Evolutionary conservation across 192 early-diverging fungal species (phyloP).

Genomic region (Geosiphon pyriformis): DNA sequence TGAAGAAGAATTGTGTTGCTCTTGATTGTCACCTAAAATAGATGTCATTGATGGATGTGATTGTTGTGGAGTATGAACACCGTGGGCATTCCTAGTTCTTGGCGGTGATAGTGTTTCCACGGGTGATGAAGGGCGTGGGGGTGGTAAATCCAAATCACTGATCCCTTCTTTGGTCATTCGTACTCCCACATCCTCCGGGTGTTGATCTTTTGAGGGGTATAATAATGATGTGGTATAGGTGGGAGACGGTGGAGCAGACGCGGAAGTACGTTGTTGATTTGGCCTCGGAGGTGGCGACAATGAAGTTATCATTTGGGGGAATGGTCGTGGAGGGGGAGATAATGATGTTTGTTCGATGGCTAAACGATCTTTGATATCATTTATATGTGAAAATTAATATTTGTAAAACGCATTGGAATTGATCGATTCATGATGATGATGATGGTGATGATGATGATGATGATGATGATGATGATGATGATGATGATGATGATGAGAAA

Average conservation of each 20-base stretch:
- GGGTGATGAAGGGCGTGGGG: slow-evolving; percentile 14
- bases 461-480: slow-evolving; percentile 1
- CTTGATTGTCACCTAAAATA: no score
- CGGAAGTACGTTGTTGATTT: background rate
- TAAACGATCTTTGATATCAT: no score
- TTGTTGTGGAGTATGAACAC: no score
- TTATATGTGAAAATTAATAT: no score
- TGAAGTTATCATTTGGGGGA: background rate
- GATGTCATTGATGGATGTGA: background rate
- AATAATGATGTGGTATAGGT: background rate
- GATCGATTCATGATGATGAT: slow-evolving; percentile 21
- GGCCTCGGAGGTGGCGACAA: slow-evolving; percentile 15
- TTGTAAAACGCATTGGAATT: slow-evolving; percentile 13
- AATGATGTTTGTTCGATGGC: slow-evolving; percentile 13
- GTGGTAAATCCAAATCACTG: background rate
- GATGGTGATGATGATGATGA: background rate
- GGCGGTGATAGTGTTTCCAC: slow-evolving; percentile 19
- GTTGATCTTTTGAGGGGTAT: background rate
- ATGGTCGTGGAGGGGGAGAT: slow-evolving; percentile 13
- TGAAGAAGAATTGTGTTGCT: no score
- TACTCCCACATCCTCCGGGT: background rate
- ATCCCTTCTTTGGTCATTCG: background rate
- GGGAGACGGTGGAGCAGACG: background rate
- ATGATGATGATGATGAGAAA: slow-evolving; percentile 16
- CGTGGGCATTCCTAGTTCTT: slow-evolving; percentile 13